Base-by-base conservation (phyloP, 1,284 basidiomycete species). In the Sporisorium scitamineum region DNA sequence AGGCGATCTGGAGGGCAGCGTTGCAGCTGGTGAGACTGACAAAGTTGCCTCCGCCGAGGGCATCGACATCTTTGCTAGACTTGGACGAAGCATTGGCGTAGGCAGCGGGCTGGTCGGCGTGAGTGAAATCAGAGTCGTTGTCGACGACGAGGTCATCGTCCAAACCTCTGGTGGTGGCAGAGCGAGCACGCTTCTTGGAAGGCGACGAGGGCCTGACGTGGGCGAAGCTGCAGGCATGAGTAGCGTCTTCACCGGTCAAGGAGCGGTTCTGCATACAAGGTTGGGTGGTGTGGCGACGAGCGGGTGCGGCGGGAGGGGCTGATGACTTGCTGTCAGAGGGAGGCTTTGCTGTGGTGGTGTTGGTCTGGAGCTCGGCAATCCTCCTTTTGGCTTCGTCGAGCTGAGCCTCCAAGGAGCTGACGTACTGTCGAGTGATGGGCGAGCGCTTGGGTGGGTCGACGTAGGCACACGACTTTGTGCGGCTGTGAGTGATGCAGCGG, bases 401-500 rank as follows among this genome's bases (percentile, higher is more conserved):
- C 54, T 76, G 74, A 14, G 70, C 37, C 57, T 76, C 74, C 20
- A 76, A 60, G 27, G 74, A 62, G 62, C 70, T 72, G 59, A 76
- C 74, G 44, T 76, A 76, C 31, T 76, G 74, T 22, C 74, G 74
- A 22, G 74, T 72, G 70, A 76, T 76, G 58, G 74, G 74, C 11
- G 74, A 76, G 10, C 74, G 69, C 48, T 76, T 76, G 50, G 74
- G 74, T 26, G 74, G 74, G 51, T 76, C 74, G 39, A 76, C 74
- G 34, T 76, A 76, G 39, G 74, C 74, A 34, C 74, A 76, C n/a
- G 74, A 76, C 54, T 72, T 76, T 31, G 74, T 76, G 39, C 74
- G 69, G 66, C 70, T 76, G 66, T 76, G 74, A 5, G 74, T 70
- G 66, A 66, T 76, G 70, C 74, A 76, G 37, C 74, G 69, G 44